These are phyloP conservation scores for Oehlia diaphana DNA, from an alignment of 192 early-diverging fungal genomes.

Conservation along the genomic window DNA sequence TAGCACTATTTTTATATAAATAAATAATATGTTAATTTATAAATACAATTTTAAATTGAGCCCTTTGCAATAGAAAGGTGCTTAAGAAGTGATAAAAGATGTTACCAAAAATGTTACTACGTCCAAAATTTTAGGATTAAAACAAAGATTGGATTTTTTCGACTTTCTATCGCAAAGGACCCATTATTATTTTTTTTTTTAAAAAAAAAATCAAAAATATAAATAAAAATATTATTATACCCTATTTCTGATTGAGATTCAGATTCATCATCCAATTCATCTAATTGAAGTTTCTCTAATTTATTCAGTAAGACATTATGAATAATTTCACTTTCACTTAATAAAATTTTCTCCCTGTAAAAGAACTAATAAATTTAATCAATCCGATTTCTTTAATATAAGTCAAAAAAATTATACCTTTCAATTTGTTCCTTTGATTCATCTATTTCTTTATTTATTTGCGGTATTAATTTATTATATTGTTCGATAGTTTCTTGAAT, in stretches of 20 bases:
- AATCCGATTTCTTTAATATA: not conserved
- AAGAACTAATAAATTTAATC: not conserved
- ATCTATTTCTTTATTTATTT: not conserved
- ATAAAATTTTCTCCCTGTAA: not conserved
- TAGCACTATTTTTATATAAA: not conserved
- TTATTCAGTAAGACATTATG: not conserved
- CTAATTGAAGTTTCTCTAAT: not conserved
- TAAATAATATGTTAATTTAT: too few relatives aligned
- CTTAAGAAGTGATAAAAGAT: too few relatives aligned
- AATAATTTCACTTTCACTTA: conserved; percentile 6
- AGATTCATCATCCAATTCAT: not conserved
- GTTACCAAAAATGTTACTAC: too few relatives aligned
- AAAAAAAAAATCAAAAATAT: too few relatives aligned
- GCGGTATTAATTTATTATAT: not conserved
- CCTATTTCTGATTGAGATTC: not conserved
- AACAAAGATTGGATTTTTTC: too few relatives aligned
- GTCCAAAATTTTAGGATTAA: too few relatives aligned
- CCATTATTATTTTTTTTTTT: too few relatives aligned
- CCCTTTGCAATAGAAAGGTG: not conserved
- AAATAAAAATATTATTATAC: not conserved
- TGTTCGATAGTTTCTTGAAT: not conserved
- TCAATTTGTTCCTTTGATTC: not conserved
- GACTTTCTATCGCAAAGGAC: too few relatives aligned
- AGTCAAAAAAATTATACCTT: not conserved
- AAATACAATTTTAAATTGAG: not conserved